Evolutionary conservation across 441 rosid species (phyloP).

Genomic region (Rhodomyrtus psidioides): DNA sequence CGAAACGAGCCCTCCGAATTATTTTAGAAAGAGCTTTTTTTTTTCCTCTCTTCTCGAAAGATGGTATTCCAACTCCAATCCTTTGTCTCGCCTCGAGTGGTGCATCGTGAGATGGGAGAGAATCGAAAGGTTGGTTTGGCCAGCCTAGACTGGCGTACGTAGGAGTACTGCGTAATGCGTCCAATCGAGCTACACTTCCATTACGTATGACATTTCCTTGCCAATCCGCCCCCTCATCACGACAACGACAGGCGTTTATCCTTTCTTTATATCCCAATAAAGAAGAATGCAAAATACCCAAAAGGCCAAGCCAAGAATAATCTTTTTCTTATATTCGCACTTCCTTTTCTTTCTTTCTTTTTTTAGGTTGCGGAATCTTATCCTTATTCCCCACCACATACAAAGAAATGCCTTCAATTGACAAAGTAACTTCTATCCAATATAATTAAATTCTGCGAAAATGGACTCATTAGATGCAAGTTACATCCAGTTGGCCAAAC

Average conservation of each 20-base stretch:
- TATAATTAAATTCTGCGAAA: neutral
- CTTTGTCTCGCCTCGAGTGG: too few species aligned
- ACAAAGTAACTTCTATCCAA: neutral
- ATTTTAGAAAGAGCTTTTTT: neutral
- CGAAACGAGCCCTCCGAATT: neutral
- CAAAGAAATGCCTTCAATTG: neutral
- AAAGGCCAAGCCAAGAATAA: neutral
- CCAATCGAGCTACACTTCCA: too few species aligned
- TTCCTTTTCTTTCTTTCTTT: neutral
- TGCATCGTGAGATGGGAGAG: neutral
- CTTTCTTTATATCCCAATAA: neutral
- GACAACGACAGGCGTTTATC: neutral
- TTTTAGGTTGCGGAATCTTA: neutral
- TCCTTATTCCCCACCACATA: neutral
- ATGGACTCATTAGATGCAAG: neutral
- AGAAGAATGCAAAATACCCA: neutral
- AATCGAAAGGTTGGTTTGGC: too few species aligned
- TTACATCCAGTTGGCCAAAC: neutral
- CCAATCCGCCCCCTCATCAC: neutral
- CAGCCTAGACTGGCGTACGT: too few species aligned
- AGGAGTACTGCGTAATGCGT: too few species aligned
- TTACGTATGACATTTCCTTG: too few species aligned
- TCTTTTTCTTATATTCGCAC: neutral
- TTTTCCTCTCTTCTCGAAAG: neutral
- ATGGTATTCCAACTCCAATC: neutral